phyloP scores from a whole-genome alignment of 208 protist species.

The Wallacemonas sp. region DNA sequence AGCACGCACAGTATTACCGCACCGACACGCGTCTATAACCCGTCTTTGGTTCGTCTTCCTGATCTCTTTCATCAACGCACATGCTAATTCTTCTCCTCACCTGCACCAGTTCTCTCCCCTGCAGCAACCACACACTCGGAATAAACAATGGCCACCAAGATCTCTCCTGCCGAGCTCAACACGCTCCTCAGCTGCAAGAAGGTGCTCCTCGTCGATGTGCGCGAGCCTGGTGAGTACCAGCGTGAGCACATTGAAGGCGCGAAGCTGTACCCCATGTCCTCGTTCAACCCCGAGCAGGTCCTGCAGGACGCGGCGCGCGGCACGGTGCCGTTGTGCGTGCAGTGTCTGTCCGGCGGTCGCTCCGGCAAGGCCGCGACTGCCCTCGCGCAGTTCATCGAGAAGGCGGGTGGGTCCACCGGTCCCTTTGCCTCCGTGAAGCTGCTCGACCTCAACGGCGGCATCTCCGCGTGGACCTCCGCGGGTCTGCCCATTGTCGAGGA shows the following conservation, averaged over 20 bases:
- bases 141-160: conserved; percentile 23
- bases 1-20: no score
- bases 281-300: conserved; percentile 28
- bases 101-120: background rate
- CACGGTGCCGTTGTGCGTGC: conserved; percentile 30
- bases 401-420: conserved; percentile 10
- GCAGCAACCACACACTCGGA: background rate
- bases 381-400: conserved; percentile 20
- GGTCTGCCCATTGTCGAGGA: conserved; percentile 36
- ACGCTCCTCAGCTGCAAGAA: conserved; percentile 25
- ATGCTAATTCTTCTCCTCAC: no score
- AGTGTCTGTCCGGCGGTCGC: conserved; percentile 45
- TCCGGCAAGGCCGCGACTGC: conserved; percentile 24
- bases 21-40: no score
- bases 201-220: conserved; percentile 46
- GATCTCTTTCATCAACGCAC: no score
- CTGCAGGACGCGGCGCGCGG: conserved; percentile 27
- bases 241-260: conserved; percentile 46
- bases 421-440: conserved; percentile 27
- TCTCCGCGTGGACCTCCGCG: conserved; percentile 37
- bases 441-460: conserved; percentile 43
- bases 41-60: no score
- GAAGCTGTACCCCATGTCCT: conserved; percentile 30
- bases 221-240: conserved; percentile 43
- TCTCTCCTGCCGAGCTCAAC: conserved; percentile 27